phyloP scores from a whole-genome alignment of 2,329 filamentous ascomycete species.

The Fusarium nurragi region DNA sequence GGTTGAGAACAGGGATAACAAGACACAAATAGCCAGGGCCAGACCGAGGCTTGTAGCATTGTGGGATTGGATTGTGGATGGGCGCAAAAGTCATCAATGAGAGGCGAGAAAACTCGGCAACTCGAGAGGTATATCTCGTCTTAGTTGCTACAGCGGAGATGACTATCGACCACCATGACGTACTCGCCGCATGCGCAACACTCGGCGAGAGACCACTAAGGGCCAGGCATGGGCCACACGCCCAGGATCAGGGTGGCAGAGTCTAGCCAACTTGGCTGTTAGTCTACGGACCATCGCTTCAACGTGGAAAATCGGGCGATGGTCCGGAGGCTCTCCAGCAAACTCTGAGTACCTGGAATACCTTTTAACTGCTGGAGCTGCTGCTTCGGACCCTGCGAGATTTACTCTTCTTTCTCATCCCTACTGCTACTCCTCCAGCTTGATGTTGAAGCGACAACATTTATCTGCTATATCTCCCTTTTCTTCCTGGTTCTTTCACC shows the following conservation, averaged over 20 bases:
- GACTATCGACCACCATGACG: slow-evolving; percentile 41
- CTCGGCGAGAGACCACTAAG: slow-evolving; percentile 39
- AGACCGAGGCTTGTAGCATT: slow-evolving; percentile 13
- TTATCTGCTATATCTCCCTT: slow-evolving; percentile 44
- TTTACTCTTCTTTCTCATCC: slow-evolving; percentile 28
- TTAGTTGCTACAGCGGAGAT: slow-evolving; percentile 33
- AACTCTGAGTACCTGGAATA: slow-evolving; percentile 33
- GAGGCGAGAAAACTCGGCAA: slow-evolving; percentile 29
- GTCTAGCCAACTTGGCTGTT: slow-evolving; percentile 29
- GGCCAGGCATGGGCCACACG: slow-evolving; percentile 34
- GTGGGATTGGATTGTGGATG: slow-evolving; percentile 22
- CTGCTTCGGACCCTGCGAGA: slow-evolving; percentile 5
- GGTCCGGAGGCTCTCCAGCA: slow-evolving; percentile 39
- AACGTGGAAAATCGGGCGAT: slow-evolving; percentile 41
- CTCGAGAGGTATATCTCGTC: slow-evolving; percentile 29
- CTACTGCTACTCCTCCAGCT: slow-evolving; percentile 26
- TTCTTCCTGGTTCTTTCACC: slow-evolving; percentile 44
- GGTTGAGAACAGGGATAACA: slow-evolving; percentile 22
- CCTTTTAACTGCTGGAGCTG: slow-evolving; percentile 36
- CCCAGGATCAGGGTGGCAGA: slow-evolving; percentile 38
- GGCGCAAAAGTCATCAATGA: slow-evolving; percentile 33
- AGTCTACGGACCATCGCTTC: slow-evolving; percentile 44
- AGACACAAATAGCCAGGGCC: slow-evolving; percentile 24
- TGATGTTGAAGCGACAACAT: slow-evolving; percentile 43
- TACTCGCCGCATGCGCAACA: slow-evolving; percentile 39